Base-by-base conservation (phyloP, 768 basidiomycete genomes). In the Tephrocybe rancida region DNA sequence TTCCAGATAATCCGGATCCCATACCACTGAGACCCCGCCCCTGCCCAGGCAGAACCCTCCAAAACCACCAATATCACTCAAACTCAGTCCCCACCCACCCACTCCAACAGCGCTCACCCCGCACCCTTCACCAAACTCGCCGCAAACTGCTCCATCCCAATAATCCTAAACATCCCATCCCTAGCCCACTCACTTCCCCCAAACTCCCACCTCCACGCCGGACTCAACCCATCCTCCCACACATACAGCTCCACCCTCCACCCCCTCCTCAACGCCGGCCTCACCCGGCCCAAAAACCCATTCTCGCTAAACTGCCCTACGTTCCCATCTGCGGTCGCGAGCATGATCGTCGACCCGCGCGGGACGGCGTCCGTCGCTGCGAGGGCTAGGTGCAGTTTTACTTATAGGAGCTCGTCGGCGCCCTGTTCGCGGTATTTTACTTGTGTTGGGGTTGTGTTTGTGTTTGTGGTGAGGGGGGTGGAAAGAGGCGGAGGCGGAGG, bases 231-330 rank as follows among this genome's bases (percentile, higher is more conserved):
- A 43, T 87, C 85, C 64, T 90, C 88, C 88, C 94, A 98, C 0
- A 91, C 90, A 71, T 93, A 95, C 63, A 98, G 65, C 72, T 98
- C 95, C n/a, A 98, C 93, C 52, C 78, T 81, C 95, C 95, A 98
- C 2, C 95, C 95, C 43, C 87, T 83, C 70, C 85, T 87, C 61
- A 98, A 72, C 4, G 95, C 95, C 11, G 87, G 85, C 52, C 90
- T 75, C 11, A 95, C 92, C 39, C 90, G 89, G 0, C 94, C 75
- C 72, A 95, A 68, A 73, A 97, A 98, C 5, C 95, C 95, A 63
- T 94, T 89, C 55, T 92, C 90, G 68, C 86, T 95, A 67, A 96
- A 97, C 66, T 96, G 90, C 5, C 91, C 90, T 9, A 89, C 87
- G 62, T 92, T 92, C 21, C 93, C 94, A 68, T 98, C 95, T 3